Evolutionary conservation across 768 basidiomycete genomes (phyloP).

Genomic region (Mycena metata): DNA sequence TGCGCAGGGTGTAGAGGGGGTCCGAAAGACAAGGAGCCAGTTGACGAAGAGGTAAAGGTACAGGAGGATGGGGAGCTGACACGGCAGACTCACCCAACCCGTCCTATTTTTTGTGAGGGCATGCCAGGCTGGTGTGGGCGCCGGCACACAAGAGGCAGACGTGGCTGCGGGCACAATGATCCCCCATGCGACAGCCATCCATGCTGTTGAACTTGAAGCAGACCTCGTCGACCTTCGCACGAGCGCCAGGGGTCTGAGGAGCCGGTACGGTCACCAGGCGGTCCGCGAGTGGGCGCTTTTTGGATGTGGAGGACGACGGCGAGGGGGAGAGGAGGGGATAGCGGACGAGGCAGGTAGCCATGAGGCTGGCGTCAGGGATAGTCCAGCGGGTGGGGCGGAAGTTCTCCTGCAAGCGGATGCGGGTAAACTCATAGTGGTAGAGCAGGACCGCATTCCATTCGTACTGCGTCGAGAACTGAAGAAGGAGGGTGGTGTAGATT

Average conservation of each 20-base stretch:
- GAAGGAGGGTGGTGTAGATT: slow-evolving; percentile 8
- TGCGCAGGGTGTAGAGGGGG: background rate
- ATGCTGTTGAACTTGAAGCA: background rate
- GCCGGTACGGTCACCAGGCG: background rate
- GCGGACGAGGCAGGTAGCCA: slow-evolving; percentile 14
- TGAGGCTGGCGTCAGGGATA: slow-evolving; percentile 7
- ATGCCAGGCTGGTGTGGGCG: background rate
- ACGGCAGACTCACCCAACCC: slow-evolving; percentile 4
- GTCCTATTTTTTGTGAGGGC: background rate
- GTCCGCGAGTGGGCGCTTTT: slow-evolving; percentile 5
- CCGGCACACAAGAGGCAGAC: background rate
- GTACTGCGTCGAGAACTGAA: slow-evolving; percentile 22
- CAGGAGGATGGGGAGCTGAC: slow-evolving; percentile 6
- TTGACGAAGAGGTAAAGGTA: background rate
- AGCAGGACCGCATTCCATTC: slow-evolving; percentile 14
- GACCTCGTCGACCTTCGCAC: slow-evolving; percentile 1
- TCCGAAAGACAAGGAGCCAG: slow-evolving; percentile 12
- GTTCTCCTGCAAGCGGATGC: slow-evolving; percentile 16
- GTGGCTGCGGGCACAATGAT: slow-evolving; percentile 2
- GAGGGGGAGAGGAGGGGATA: background rate
- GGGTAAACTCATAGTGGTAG: slow-evolving; percentile 25
- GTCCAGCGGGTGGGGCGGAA: slow-evolving; percentile 19
- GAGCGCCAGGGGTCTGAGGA: background rate
- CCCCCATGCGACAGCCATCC: slow-evolving; percentile 3
- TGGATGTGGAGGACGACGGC: background rate